Evolutionary conservation across 129 eudicot species (phyloP).

Genomic region (Arctium lappa): DNA sequence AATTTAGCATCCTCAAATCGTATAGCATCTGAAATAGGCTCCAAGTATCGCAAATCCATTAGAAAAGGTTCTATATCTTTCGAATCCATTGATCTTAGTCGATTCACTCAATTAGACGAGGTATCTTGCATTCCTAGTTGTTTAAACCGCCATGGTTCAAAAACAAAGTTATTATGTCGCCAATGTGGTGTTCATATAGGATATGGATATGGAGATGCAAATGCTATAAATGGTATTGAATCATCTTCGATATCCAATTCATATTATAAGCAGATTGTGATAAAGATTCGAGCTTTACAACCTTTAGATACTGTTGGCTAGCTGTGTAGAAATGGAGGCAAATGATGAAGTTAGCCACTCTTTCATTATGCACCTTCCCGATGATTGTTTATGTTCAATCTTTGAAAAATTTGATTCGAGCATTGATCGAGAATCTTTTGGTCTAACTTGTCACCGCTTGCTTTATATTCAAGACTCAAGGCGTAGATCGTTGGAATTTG

Average conservation of each 20-base stretch:
- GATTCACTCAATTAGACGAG: constrained; percentile 71
- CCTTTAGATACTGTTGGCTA: constrained; percentile 54
- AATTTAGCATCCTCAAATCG: constrained; percentile 61
- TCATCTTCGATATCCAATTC: constrained; percentile 50
- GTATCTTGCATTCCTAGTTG: constrained; percentile 56
- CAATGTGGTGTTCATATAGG: constrained; percentile 67
- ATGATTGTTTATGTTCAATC: constrained; percentile 64
- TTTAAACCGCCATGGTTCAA: constrained; percentile 45
- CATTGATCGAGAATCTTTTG: constrained; percentile 75
- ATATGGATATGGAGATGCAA: constrained; percentile 50
- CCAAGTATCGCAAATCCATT: constrained; percentile 57
- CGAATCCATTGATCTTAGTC: constrained; percentile 61
- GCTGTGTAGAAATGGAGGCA: constrained; percentile 14
- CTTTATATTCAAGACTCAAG: constrained; percentile 61
- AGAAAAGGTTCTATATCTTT: constrained; percentile 71
- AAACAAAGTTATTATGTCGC: constrained; percentile 70
- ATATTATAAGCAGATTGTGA: constrained; percentile 51
- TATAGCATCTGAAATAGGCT: constrained; percentile 57
- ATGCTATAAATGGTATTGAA: constrained; percentile 40
- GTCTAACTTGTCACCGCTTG: constrained; percentile 79
- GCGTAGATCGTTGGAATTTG: constrained; percentile 63
- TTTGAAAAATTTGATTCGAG: constrained; percentile 45
- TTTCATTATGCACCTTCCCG: constrained; percentile 57
- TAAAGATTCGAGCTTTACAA: constrained; percentile 57
- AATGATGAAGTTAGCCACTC: constrained; percentile 7